phyloP scores from a whole-genome alignment of 805 yeast species.

The Jamesozyma piceae region DNA sequence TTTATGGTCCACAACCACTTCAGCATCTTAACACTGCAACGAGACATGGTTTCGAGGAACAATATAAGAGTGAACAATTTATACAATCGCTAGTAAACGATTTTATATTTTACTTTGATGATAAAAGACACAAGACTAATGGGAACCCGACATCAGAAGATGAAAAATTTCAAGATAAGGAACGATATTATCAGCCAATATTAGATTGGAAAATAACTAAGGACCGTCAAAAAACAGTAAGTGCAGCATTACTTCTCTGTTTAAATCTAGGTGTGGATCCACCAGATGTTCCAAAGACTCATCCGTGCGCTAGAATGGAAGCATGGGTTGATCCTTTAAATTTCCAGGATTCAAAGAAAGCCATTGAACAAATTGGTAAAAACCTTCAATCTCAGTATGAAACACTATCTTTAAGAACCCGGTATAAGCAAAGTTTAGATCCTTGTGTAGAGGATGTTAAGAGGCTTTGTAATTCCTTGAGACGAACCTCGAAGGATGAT shows the following conservation, averaged over 20 bases:
- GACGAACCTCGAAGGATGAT: constrained; percentile 89
- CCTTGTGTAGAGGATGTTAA: constrained; percentile 95
- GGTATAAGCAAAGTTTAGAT: constrained; percentile 84
- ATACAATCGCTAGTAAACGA: constrained; percentile 49
- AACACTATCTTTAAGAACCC: constrained; percentile 73
- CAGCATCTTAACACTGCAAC: constrained; percentile 46
- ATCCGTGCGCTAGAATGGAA: constrained; percentile 85
- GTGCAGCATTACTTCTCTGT: constrained; percentile 87
- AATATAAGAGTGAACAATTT: constrained; percentile 40
- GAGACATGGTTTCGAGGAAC: constrained; percentile 63
- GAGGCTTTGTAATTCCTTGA: constrained; percentile 75
- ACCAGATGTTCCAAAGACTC: constrained; percentile 87
- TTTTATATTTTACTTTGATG: constrained; percentile 79
- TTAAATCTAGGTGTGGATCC: constrained; percentile 93
- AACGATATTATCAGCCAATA: constrained; percentile 54
- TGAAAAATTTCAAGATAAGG: constrained; percentile 37
- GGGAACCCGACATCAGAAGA: constrained; percentile 66
- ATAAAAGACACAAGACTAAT: constrained; percentile 83
- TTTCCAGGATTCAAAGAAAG: constrained; percentile 78
- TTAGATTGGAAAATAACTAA: constrained; percentile 86
- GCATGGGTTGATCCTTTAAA: constrained; percentile 88
- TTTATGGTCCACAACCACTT: constrained; percentile 32
- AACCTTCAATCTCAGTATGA: constrained; percentile 82
- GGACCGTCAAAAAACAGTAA: constrained; percentile 85
- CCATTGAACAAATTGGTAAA: constrained; percentile 85